Percentiles rank a stretch among this genome's conserved stretches.
Evolutionary conservation across 2,329 filamentous ascomycete species (phyloP).

Genomic region (Curvularia sp.): DNA sequence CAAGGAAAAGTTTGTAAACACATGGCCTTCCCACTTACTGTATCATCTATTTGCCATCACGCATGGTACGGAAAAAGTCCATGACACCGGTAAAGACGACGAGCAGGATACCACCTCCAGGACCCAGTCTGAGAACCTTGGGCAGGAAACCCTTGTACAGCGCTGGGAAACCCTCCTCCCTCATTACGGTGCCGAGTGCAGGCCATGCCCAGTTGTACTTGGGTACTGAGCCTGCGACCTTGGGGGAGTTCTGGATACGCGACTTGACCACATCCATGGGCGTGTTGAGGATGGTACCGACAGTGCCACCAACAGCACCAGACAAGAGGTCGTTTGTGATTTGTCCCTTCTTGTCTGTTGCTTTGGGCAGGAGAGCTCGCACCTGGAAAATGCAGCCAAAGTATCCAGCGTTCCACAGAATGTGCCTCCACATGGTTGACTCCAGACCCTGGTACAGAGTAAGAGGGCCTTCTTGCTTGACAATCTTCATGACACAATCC

Average conservation of each 20-base stretch:
- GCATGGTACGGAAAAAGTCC: slow-evolving; percentile 86
- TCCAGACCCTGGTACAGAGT: slow-evolving; percentile 97
- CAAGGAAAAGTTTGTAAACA: background rate
- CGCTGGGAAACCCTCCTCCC: slow-evolving; percentile 89
- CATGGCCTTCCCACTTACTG: background rate
- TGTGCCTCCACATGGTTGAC: slow-evolving; percentile 94
- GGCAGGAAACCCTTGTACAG: slow-evolving; percentile 98
- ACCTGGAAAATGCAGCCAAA: slow-evolving; percentile 99
- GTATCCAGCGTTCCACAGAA: slow-evolving; percentile 93
- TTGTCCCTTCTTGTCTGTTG: slow-evolving; percentile 80
- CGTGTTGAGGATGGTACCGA: slow-evolving; percentile 92
- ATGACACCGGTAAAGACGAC: slow-evolving; percentile 88
- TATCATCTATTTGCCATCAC: slow-evolving; percentile 48
- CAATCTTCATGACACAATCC: slow-evolving; percentile 81
- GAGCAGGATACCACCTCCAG: slow-evolving; percentile 76
- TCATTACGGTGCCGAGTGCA: slow-evolving; percentile 82
- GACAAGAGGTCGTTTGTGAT: slow-evolving; percentile 88
- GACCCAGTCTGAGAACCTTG: slow-evolving; percentile 83
- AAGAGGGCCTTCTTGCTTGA: slow-evolving; percentile 81
- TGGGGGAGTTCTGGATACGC: slow-evolving; percentile 92
- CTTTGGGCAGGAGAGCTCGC: slow-evolving; percentile 79
- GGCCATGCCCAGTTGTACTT: slow-evolving; percentile 99
- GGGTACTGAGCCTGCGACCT: slow-evolving; percentile 77
- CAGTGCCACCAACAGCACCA: slow-evolving; percentile 85
- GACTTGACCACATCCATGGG: slow-evolving; percentile 98